Percentiles rank a stretch among this genome's conserved stretches.
These are phyloP conservation scores for Ganoderma lingzhi DNA, from an alignment of 1,284 basidiomycete genomes.

Conservation along the genomic window DNA sequence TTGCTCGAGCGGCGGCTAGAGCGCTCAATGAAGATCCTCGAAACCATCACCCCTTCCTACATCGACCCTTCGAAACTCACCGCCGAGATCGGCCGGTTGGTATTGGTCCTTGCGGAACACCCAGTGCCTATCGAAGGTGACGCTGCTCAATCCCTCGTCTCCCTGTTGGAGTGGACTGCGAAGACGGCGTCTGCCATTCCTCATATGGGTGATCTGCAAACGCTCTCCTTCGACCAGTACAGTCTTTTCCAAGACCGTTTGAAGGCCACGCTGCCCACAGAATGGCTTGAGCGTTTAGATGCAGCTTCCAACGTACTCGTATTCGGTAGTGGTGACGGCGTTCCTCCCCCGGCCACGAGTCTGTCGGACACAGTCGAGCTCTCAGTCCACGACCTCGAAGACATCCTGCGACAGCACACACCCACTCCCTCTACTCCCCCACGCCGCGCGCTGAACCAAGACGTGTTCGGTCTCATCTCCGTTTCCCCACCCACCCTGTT, in stretches of 20 bases:
- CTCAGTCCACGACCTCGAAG: slow-evolving; percentile 41
- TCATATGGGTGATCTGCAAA: slow-evolving; percentile 49
- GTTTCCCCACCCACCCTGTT: slow-evolving; percentile 77
- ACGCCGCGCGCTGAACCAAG: slow-evolving; percentile 59
- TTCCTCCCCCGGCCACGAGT: slow-evolving; percentile 10
- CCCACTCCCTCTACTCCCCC: slow-evolving; percentile 56
- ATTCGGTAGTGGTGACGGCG: slow-evolving; percentile 29
- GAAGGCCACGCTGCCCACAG: slow-evolving; percentile 30
- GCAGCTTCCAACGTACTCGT: slow-evolving; percentile 31
- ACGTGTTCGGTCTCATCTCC: slow-evolving; percentile 54
- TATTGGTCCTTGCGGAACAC: slow-evolving; percentile 42
- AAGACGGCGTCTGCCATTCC: slow-evolving; percentile 43
- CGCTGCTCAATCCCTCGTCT: slow-evolving; percentile 47
- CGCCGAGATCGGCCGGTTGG: slow-evolving; percentile 46
- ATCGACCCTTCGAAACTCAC: slow-evolving; percentile 44
- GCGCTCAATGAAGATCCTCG: slow-evolving; percentile 41
- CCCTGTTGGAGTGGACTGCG: slow-evolving; percentile 57
- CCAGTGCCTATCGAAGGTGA: slow-evolving; percentile 23
- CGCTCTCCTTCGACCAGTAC: slow-evolving; percentile 48
- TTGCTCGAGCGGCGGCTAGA: slow-evolving; percentile 38
- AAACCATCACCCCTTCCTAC: slow-evolving; percentile 38
- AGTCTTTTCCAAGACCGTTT: slow-evolving; percentile 34
- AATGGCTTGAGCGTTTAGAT: slow-evolving; percentile 35
- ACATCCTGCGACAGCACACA: slow-evolving; percentile 34
- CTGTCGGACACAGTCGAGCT: slow-evolving; percentile 38